Base-by-base conservation (phyloP, 331 rosid genomes). In the Prunus yedoensis region DNA sequence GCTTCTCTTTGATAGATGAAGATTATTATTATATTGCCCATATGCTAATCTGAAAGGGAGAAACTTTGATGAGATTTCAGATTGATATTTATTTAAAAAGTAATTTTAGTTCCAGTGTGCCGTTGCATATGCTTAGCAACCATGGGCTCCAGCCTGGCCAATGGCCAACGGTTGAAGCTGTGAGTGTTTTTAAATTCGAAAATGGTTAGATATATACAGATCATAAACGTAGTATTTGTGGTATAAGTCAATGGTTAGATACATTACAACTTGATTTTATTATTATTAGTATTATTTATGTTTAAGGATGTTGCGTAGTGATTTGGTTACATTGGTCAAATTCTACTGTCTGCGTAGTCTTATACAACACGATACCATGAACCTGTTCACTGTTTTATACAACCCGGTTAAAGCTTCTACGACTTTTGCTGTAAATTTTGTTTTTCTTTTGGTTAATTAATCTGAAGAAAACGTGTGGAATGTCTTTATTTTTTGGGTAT, bases 81-180 rank as follows among this genome's bases (percentile, higher is more conserved):
- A 61, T 35, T n/a, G 32, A 47, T 47, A 45, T 5, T 4, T 46
- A 43, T 5, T 5, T 38, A 15, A 65, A 10, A 38, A 64, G 8
- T 60, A 12, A 10, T n/a, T 58, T 43, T 72, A 18, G 1, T 45
- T 45, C 28, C 28, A 5, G 4, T 45, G 9, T 59, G 43, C 63
- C 67, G 68, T 45, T 59, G 77, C 77, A 27, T 59, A 45, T 73
- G 77, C 68, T 73, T 43, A 21, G 68, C 77, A 45, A 21, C 32
- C 49, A 46, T 27, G 58, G 58, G 59, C 53, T 41, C 75, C 63
- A 73, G 76, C 53, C 68, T 53, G 72, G 79, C 79, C 21, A 0
- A 66, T 10, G 63, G 68, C 73, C 79, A 67, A 54, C 9, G 6
- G 23, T 7, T 41, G 8, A 21, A 21, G 21, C 73, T 7, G 32